These are phyloP conservation scores for Salix brachista DNA, from an alignment of 345 rosid genomes.

Conservation along the genomic window DNA sequence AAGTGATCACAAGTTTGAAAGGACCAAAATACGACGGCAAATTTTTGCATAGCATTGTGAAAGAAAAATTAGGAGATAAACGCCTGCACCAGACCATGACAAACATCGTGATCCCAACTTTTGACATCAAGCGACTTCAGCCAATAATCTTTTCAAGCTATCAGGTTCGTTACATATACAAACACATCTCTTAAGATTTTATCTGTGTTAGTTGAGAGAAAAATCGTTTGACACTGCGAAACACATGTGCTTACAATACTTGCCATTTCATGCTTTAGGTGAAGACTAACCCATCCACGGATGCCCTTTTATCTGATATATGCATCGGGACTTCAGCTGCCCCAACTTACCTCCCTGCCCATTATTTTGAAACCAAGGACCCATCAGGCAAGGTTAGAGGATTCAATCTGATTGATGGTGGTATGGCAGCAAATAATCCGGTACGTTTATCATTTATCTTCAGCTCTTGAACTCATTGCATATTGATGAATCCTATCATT, in stretches of 20 bases:
- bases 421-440: conserved; percentile 78
- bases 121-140: conserved; percentile 63
- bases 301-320: conserved; percentile 56
- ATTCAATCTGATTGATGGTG: conserved; percentile 71
- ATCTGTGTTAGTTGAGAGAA: too few relatives aligned
- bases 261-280: conserved; percentile 13
- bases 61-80: conserved; percentile 41
- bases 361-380: conserved; percentile 34
- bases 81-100: conserved; percentile 57
- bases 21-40: conserved; percentile 69
- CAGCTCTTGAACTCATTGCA: too few relatives aligned
- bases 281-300: conserved; percentile 31
- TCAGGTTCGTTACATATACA: conserved; percentile 27
- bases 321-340: conserved; percentile 64
- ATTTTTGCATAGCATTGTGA: conserved; percentile 41
- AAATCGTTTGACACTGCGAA: too few relatives aligned
- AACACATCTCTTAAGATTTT: too few relatives aligned
- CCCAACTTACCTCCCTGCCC: conserved; percentile 62
- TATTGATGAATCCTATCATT: too few relatives aligned
- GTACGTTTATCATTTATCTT: conserved; percentile 5
- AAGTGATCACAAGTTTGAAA: conserved; percentile 32
- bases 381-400: conserved; percentile 27
- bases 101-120: conserved; percentile 68
- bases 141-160: conserved; percentile 59
- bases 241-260: too few relatives aligned